Percentiles rank a stretch among this genome's conserved stretches.
Conservation (phyloP, 192 early-diverging fungal genomes). For the Thoreauomyces humboldtii region DNA sequence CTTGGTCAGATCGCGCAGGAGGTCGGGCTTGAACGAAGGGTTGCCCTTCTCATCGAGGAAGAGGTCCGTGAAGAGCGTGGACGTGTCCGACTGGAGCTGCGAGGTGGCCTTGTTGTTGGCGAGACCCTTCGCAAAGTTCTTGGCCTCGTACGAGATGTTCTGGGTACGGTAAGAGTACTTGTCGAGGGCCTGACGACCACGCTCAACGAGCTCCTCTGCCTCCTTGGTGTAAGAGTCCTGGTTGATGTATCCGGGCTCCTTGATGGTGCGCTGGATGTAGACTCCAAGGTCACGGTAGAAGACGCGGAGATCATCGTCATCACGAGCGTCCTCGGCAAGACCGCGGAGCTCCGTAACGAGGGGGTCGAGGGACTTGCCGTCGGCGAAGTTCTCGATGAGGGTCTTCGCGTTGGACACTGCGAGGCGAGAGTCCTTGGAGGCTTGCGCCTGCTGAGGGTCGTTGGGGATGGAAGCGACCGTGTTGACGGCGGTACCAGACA, state of each 20-base stretch:
- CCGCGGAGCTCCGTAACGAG: slow-evolving; percentile 37
- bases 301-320: slow-evolving; percentile 37
- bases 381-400: slow-evolving; percentile 57
- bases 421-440: slow-evolving; percentile 16
- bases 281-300: slow-evolving; percentile 31
- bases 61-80: slow-evolving; percentile 36
- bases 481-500: slow-evolving; percentile 17
- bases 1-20: slow-evolving; percentile 47
- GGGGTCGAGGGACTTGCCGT: slow-evolving; percentile 41
- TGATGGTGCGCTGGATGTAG: slow-evolving; percentile 36
- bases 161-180: slow-evolving; percentile 35
- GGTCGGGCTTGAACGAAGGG: slow-evolving; percentile 50
- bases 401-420: slow-evolving; percentile 41
- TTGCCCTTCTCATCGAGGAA: slow-evolving; percentile 50
- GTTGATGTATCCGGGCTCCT: slow-evolving; percentile 38
- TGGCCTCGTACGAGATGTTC: slow-evolving; percentile 32
- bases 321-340: slow-evolving; percentile 28
- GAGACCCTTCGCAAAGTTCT: slow-evolving; percentile 30
- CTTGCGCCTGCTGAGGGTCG: slow-evolving; percentile 17
- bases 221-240: slow-evolving; percentile 22
- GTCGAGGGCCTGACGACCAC: slow-evolving; percentile 29
- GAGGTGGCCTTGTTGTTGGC: slow-evolving; percentile 37
- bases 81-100: slow-evolving; percentile 33
- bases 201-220: slow-evolving; percentile 35
- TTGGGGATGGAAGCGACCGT: slow-evolving; percentile 13